Conservation (phyloP, 176 grass and related monocot species). For the Carex kokanica region DNA sequence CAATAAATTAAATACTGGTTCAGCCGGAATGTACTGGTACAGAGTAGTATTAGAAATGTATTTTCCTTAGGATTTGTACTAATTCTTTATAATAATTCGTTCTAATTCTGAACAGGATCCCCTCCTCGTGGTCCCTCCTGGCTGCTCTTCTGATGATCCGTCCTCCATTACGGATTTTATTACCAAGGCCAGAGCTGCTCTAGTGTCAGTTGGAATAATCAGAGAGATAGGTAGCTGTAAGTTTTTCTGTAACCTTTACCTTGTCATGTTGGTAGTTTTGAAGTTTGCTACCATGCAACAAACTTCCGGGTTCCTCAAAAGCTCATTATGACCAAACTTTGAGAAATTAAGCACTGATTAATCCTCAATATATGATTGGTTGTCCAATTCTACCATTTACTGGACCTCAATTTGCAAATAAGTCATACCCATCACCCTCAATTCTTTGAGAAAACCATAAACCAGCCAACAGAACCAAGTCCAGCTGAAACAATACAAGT, state of each 20-base stretch:
- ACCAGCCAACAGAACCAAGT: neutral
- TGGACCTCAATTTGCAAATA: neutral
- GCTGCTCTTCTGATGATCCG: slow-evolving; percentile 71
- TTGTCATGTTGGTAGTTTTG: slow-evolving; percentile 1
- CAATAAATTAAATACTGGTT: neutral
- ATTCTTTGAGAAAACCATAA: neutral
- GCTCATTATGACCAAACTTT: neutral
- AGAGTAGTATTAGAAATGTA: neutral
- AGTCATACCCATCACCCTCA: neutral
- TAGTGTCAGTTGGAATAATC: slow-evolving; percentile 93
- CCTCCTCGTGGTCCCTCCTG: slow-evolving; percentile 75
- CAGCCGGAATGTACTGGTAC: neutral
- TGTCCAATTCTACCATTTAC: neutral
- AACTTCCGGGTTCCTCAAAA: neutral
- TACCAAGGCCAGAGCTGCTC: slow-evolving; percentile 67
- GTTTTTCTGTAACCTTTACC: slow-evolving; percentile 34
- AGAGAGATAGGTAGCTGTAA: slow-evolving; percentile 72
- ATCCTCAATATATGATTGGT: neutral
- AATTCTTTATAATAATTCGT: slow-evolving; percentile 43
- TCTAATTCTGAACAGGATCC: slow-evolving; percentile 65
- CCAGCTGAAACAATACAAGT: neutral
- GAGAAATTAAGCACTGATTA: neutral
- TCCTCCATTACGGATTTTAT: slow-evolving; percentile 61
- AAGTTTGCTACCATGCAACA: slow-evolving; percentile 1
- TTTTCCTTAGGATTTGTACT: neutral